Evolutionary conservation across 805 yeast genomes (phyloP).

Genomic region (Candida multigemmis): DNA sequence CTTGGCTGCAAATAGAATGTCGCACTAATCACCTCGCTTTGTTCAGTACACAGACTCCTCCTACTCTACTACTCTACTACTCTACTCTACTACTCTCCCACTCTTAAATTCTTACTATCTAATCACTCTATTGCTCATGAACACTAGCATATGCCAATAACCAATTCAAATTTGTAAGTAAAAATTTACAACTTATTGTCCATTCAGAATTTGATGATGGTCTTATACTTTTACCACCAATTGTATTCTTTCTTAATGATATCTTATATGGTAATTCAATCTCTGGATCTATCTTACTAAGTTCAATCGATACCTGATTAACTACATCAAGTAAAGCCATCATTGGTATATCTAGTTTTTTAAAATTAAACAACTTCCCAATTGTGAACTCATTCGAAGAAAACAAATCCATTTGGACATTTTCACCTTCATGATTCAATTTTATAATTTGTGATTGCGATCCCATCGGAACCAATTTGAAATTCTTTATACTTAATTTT

Average conservation of each 20-base stretch:
- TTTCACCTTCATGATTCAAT: too few species aligned
- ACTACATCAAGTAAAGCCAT: conserved; percentile 64
- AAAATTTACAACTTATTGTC: conserved; percentile 82
- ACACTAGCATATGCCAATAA: conserved; percentile 62
- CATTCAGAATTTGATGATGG: conserved; percentile 71
- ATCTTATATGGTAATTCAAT: conserved; percentile 71
- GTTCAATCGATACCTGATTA: conserved; percentile 36
- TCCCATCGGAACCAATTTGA: conserved; percentile 72
- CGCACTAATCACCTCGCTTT: too few species aligned
- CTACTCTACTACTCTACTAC: too few species aligned
- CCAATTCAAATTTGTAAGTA: conserved; percentile 77
- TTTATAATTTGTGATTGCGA: conserved; percentile 72
- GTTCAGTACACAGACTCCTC: too few species aligned
- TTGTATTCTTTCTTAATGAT: conserved; percentile 44
- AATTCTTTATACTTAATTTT: conserved; percentile 45
- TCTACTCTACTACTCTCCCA: too few species aligned
- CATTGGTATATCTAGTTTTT: conserved; percentile 74
- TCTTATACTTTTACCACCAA: conserved; percentile 71
- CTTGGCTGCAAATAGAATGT: too few species aligned
- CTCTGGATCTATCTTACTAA: conserved; percentile 38
- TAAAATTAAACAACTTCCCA: conserved; percentile 64
- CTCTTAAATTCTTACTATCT: too few species aligned
- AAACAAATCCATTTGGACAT: too few species aligned
- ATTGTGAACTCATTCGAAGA: conserved; percentile 67
- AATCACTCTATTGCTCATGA: too few species aligned